A percentile compares a stretch with the other conserved stretches of the same genome.
phyloP scores from a whole-genome alignment of 2,329 filamentous ascomycete species.

The Zymoseptoria crescenta region DNA sequence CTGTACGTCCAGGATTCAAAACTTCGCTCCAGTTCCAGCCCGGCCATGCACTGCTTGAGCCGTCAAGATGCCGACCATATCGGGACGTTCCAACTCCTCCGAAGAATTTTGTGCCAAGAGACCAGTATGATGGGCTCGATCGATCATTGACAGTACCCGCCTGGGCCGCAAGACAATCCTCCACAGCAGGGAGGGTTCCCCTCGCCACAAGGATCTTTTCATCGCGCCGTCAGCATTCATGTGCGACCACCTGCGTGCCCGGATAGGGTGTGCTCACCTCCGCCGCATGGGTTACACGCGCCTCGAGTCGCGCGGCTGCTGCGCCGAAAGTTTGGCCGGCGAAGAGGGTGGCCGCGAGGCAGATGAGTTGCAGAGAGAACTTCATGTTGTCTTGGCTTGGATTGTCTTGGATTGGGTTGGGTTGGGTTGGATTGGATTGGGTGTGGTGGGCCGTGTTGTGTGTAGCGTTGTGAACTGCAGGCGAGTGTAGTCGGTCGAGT shows the following conservation, averaged over 20 bases:
- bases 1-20: no score
- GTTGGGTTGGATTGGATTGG: not conserved
- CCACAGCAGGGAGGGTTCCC: not conserved
- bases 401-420: not conserved
- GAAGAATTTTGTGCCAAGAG: not conserved
- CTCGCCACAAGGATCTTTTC: not conserved
- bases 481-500: not conserved
- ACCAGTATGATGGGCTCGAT: not conserved
- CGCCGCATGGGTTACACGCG: not conserved
- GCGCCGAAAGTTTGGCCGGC: not conserved
- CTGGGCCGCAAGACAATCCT: not conserved
- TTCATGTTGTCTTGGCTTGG: not conserved
- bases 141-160: not conserved
- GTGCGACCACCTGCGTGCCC: not conserved
- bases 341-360: not conserved
- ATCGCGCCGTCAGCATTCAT: not conserved
- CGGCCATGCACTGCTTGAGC: no score
- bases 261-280: not conserved
- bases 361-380: not conserved
- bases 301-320: no score
- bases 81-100: no score
- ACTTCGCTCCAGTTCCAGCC: no score
- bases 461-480: not conserved
- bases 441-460: no score
- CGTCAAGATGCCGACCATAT: no score